Evolutionary conservation across 768 basidiomycete species (phyloP).

Genomic region (Mycena vitilis): DNA sequence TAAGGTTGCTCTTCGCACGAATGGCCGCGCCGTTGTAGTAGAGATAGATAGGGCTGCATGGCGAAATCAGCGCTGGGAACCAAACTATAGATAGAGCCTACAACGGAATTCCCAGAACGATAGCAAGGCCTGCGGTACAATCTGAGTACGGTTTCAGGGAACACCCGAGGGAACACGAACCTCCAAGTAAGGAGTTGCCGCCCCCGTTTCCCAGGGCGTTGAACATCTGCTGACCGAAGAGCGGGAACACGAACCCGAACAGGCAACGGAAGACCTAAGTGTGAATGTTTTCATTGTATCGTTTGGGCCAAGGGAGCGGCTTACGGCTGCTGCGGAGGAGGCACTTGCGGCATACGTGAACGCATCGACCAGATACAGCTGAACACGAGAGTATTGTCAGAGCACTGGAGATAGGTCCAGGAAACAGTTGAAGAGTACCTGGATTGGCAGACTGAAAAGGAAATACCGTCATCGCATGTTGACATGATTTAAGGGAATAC

Average conservation of each 20-base stretch:
- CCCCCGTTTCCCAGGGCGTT: constrained; percentile 63
- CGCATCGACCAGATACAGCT: constrained; percentile 77
- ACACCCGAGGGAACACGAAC: constrained; percentile 37
- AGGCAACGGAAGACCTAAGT: constrained; percentile 67
- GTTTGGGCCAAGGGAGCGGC: constrained; percentile 23
- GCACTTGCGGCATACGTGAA: constrained; percentile 78
- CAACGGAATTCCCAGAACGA: constrained; percentile 67
- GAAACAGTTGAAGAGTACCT: too few species aligned
- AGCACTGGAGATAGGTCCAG: too few species aligned
- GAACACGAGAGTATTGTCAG: too few species aligned
- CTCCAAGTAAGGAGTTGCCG: constrained; percentile 70
- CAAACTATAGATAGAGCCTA: constrained; percentile 57
- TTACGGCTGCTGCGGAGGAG: constrained; percentile 67
- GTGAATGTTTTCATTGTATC: neutral
- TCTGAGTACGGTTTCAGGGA: constrained; percentile 35
- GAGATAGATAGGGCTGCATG: constrained; percentile 58
- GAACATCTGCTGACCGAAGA: constrained; percentile 73
- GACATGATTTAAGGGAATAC: neutral
- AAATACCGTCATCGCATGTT: neutral
- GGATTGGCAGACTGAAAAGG: constrained; percentile 61
- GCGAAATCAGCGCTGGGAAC: constrained; percentile 45
- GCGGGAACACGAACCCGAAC: constrained; percentile 73
- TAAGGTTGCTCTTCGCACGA: constrained; percentile 28
- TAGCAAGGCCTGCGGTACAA: constrained; percentile 48
- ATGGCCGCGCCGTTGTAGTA: constrained; percentile 48